Conservation (phyloP, 345 rosid species). For the Lepidium sativum region DNA sequence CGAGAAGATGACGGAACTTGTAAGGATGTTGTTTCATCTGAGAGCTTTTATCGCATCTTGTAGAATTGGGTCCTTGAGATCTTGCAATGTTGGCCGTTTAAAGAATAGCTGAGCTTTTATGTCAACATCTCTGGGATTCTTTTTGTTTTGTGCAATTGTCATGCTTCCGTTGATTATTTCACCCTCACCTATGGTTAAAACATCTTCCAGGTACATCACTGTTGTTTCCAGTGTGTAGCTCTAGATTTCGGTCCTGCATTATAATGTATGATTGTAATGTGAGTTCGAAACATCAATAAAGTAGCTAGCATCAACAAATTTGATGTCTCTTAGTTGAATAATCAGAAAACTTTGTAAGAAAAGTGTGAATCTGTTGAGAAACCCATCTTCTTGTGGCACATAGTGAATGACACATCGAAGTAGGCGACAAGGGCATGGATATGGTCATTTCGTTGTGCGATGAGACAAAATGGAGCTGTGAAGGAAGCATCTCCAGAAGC, state of each 20-base stretch:
- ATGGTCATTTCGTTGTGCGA: slow-evolving; percentile 76
- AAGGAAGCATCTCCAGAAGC: slow-evolving; percentile 83
- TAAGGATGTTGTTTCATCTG: not conserved
- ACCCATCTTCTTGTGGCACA: slow-evolving; percentile 81
- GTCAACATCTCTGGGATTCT: slow-evolving; percentile 85
- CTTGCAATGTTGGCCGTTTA: slow-evolving; percentile 59
- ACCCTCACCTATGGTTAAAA: slow-evolving; percentile 75
- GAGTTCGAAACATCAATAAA: not conserved
- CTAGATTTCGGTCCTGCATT: slow-evolving; percentile 63
- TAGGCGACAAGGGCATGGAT: slow-evolving; percentile 94
- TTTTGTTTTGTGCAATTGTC: slow-evolving; percentile 82
- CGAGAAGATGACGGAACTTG: not conserved
- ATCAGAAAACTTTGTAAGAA: not conserved
- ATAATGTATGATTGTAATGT: not conserved
- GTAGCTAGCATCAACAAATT: not conserved
- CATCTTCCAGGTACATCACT: slow-evolving; percentile 81
- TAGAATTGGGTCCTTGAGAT: slow-evolving; percentile 62
- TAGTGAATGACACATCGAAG: slow-evolving; percentile 86
- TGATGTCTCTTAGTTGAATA: not conserved
- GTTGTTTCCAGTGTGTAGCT: slow-evolving; percentile 96
- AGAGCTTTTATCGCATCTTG: slow-evolving; percentile 57
- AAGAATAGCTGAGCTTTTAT: slow-evolving; percentile 61
- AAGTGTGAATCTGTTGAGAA: slow-evolving; percentile 75
- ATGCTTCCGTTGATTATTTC: slow-evolving; percentile 69
- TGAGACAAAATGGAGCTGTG: slow-evolving; percentile 74